Evolutionary conservation across 768 basidiomycete genomes (phyloP).

Genomic region (Trametes meyenii): DNA sequence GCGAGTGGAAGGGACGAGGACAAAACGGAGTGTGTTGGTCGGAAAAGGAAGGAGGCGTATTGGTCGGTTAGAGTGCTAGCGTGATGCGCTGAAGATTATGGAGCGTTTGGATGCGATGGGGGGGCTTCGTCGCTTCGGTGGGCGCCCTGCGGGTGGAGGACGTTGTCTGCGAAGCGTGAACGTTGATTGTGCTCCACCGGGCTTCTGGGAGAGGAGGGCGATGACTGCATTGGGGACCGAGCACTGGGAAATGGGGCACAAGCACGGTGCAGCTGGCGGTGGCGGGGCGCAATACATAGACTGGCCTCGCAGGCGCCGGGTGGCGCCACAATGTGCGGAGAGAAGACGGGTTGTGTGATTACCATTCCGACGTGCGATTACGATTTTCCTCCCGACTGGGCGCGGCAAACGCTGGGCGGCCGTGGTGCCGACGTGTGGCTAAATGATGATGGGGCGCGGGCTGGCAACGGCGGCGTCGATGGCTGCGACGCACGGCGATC

Average conservation of each 20-base stretch:
- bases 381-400: neutral
- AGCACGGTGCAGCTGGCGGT: neutral
- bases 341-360: neutral
- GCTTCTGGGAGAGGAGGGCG: conserved; percentile 5
- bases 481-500: conserved; percentile 1
- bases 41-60: neutral
- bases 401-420: conserved; percentile 2
- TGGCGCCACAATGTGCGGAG: conserved; percentile 11
- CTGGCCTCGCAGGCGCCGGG: neutral
- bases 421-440: neutral
- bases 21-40: conserved; percentile 4
- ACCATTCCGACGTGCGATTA: conserved; percentile 1
- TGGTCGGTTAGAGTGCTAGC: neutral
- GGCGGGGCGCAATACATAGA: neutral
- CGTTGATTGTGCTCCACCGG: conserved; percentile 9
- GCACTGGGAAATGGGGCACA: conserved; percentile 10
- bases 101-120: neutral
- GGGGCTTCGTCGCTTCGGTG: neutral
- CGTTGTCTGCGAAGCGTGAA: conserved; percentile 9
- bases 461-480: conserved; percentile 10
- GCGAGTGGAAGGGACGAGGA: neutral
- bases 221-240: conserved; percentile 6
- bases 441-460: neutral
- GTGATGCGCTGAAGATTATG: conserved; percentile 6
- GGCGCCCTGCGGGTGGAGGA: no score